These are phyloP conservation scores for Larix kaempferi DNA, from an alignment of 75 land plant genomes.

Conservation along the genomic window DNA sequence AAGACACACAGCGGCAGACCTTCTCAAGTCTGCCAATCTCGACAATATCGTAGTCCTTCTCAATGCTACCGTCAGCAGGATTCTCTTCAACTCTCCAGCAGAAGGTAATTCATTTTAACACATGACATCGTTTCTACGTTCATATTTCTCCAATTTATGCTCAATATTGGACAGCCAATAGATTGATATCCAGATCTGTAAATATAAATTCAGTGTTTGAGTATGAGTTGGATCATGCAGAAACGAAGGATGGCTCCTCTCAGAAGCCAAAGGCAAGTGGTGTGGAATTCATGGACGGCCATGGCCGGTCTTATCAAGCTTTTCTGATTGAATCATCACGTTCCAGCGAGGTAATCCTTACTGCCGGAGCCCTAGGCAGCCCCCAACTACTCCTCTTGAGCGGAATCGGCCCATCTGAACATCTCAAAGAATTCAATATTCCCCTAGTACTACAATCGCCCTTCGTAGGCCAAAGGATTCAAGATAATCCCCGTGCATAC, in stretches of 20 bases:
- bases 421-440: too few relatives aligned
- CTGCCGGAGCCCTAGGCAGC: too few relatives aligned
- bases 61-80: constrained; percentile 22
- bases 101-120: too few relatives aligned
- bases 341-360: background rate
- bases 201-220: background rate
- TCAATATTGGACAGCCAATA: too few relatives aligned
- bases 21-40: constrained; percentile 34
- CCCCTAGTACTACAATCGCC: background rate
- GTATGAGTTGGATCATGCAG: background rate
- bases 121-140: background rate
- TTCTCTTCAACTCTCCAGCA: constrained; percentile 12
- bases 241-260: background rate
- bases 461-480: background rate
- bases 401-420: too few relatives aligned
- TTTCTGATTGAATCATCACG: background rate
- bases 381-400: too few relatives aligned
- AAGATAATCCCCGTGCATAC: background rate
- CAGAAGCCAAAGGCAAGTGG: background rate
- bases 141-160: background rate
- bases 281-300: background rate
- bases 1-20: constrained; percentile 46
- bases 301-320: background rate
- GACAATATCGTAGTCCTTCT: constrained; percentile 25
- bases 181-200: background rate